Conservation (phyloP, 2,329 filamentous ascomycete genomes). For the Grosmannia clavigera region DNA sequence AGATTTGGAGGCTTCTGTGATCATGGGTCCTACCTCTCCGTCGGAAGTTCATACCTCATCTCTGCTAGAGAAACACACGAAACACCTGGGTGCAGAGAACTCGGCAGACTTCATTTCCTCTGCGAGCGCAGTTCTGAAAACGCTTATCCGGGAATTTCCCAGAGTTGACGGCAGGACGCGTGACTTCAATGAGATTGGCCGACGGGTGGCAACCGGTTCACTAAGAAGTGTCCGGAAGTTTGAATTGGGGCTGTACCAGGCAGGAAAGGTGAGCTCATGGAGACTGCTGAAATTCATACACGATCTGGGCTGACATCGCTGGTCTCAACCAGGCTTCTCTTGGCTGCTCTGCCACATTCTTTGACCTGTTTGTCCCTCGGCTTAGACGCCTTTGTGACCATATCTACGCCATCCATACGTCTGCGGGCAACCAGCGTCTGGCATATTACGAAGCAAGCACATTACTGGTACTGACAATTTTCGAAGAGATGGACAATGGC, state of each 20-base stretch:
- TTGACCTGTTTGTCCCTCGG: conserved; percentile 27
- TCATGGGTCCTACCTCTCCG: conserved; percentile 20
- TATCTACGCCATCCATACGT: conserved; percentile 26
- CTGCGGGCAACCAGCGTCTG: conserved; percentile 20
- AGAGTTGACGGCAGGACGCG: conserved; percentile 10
- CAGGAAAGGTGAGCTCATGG: conserved; percentile 32
- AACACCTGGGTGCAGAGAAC: conserved; percentile 17
- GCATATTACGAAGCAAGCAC: conserved; percentile 30
- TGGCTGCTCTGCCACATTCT: conserved; percentile 20
- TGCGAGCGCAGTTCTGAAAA: conserved; percentile 23
- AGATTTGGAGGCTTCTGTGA: conserved; percentile 35
- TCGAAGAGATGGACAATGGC: conserved; percentile 2
- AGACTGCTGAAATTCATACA: not conserved
- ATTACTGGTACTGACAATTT: conserved; percentile 24
- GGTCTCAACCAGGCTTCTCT: conserved; percentile 20
- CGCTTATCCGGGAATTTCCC: conserved; percentile 23
- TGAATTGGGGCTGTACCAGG: conserved; percentile 38
- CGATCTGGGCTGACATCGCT: conserved; percentile 1
- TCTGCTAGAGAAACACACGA: conserved; percentile 29
- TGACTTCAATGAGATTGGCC: conserved; percentile 23
- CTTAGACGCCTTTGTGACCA: conserved; percentile 29
- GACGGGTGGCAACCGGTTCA: conserved; percentile 22
- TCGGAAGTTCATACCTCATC: conserved; percentile 26
- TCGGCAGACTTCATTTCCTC: conserved; percentile 24
- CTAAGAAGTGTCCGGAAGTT: conserved; percentile 31